These are phyloP conservation scores for Fusarium newnesense DNA, from an alignment of 2,329 filamentous ascomycete species.

Conservation along the genomic window DNA sequence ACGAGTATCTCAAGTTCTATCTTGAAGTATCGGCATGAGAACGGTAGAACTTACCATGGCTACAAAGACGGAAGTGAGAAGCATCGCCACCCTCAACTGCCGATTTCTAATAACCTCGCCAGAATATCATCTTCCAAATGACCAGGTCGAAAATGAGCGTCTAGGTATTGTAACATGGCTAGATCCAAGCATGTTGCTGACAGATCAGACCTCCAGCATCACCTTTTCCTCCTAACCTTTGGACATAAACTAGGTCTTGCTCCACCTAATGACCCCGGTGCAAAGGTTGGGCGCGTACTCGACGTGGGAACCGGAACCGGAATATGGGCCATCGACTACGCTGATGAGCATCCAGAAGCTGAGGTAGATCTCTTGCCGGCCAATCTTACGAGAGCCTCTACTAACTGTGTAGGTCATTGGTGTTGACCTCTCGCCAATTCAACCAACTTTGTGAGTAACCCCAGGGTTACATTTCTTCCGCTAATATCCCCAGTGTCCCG, in stretches of 20 bases:
- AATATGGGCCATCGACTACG: conserved; percentile 4
- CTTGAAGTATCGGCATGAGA: neutral
- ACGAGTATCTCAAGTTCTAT: neutral
- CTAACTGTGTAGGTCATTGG: neutral
- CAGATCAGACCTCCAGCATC: neutral
- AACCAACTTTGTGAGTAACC: neutral
- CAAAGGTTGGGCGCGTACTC: neutral
- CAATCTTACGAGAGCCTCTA: rapidly evolving
- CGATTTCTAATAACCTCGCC: rapidly evolving
- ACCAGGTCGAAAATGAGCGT: neutral
- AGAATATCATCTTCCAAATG: neutral
- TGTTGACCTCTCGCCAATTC: neutral
- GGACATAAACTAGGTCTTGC: neutral
- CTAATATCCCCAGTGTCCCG: neutral
- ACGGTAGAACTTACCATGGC: conserved; percentile 17
- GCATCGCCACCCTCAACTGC: rapidly evolving
- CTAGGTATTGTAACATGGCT: neutral
- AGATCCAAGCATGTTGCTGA: too few relatives aligned
- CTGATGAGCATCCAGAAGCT: conserved; percentile 1
- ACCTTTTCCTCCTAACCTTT: neutral
- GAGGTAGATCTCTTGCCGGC: neutral
- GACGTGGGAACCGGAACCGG: neutral
- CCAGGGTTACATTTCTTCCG: rapidly evolving
- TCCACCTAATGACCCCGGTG: neutral
- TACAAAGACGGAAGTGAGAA: conserved; percentile 18